Evolutionary conservation across 345 rosid genomes (phyloP).

Genomic region (Melastoma malabathricum): DNA sequence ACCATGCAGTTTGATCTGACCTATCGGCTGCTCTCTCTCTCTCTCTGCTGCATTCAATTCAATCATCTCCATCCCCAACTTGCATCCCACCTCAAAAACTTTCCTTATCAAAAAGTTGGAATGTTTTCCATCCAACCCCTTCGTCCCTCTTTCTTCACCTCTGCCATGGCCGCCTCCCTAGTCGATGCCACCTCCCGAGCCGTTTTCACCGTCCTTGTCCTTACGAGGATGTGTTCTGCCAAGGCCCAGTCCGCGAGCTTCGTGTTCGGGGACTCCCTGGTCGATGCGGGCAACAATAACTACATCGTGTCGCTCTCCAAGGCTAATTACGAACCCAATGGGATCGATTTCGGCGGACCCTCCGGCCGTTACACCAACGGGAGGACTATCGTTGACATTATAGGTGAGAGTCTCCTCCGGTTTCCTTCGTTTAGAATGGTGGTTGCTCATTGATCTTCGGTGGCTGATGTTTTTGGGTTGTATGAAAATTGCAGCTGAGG

Average conservation of each 20-base stretch:
- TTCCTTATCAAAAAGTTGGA: too few relatives aligned
- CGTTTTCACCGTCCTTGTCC: conserved; percentile 2
- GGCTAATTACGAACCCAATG: conserved; percentile 53
- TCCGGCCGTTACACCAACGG: conserved; percentile 79
- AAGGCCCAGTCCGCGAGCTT: conserved; percentile 29
- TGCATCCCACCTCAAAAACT: too few relatives aligned
- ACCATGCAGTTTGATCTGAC: too few relatives aligned
- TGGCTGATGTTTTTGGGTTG: too few relatives aligned
- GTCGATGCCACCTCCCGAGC: background rate
- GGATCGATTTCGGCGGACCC: conserved; percentile 59
- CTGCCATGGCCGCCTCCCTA: too few relatives aligned
- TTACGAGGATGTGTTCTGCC: conserved; percentile 12
- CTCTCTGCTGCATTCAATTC: too few relatives aligned
- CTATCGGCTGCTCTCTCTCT: too few relatives aligned
- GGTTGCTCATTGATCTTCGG: background rate
- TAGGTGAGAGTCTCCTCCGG: conserved; percentile 25
- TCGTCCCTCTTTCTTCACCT: too few relatives aligned
- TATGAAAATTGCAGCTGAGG: conserved; percentile 21
- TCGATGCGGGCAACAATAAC: conserved; percentile 72
- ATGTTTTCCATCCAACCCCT: too few relatives aligned
- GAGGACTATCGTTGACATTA: conserved; percentile 58
- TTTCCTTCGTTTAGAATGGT: background rate
- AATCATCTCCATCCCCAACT: too few relatives aligned
- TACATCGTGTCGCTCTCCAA: conserved; percentile 49
- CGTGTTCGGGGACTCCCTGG: conserved; percentile 68